Percentiles rank a stretch among this genome's conserved stretches.
These are phyloP conservation scores for Macrocystidia cucumis DNA, from an alignment of 1,284 basidiomycete species.

Conservation along the genomic window DNA sequence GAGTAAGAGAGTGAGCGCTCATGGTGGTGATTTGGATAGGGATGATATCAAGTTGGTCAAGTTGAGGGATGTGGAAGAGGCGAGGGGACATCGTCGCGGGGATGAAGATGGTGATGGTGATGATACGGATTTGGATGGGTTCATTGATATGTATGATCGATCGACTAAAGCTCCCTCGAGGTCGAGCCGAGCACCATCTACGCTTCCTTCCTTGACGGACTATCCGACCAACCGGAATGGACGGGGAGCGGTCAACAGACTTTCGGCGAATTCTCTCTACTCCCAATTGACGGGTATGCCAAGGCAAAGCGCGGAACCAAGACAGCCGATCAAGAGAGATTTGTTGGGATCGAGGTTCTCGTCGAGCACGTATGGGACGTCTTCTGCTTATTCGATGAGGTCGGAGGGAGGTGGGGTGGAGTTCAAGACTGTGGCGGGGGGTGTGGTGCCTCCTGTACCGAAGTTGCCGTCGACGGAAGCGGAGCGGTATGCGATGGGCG, in stretches of 20 bases:
- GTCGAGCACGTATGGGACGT: conserved; percentile 26
- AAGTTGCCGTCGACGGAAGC: conserved; percentile 42
- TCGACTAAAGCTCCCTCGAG: conserved; percentile 23
- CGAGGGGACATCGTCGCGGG: conserved; percentile 15
- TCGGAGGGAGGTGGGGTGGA: conserved; percentile 16
- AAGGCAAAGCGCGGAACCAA: conserved; percentile 50
- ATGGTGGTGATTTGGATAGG: conserved; percentile 16
- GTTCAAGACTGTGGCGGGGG: no score
- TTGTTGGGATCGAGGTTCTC: conserved; percentile 21
- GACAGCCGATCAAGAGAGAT: conserved; percentile 54
- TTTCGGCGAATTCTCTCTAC: conserved; percentile 52
- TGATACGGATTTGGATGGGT: conserved; percentile 34
- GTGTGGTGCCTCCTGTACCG: conserved; percentile 9
- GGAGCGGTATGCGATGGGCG: conserved; percentile 46
- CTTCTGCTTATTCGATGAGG: conserved; percentile 18
- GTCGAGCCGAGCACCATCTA: conserved; percentile 27
- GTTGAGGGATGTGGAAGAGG: conserved; percentile 28
- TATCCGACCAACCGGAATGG: conserved; percentile 12
- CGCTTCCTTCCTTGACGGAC: conserved; percentile 26
- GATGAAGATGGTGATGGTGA: conserved; percentile 11
- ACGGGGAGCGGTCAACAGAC: conserved; percentile 18
- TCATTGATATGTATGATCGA: conserved; percentile 46
- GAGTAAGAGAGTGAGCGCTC: conserved; percentile 13
- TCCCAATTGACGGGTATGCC: conserved; percentile 60
- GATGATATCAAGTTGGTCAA: conserved; percentile 29